These are phyloP conservation scores for Lasiosphaeris hirsuta DNA, from an alignment of 495 filamentous ascomycete species.

Conservation along the genomic window DNA sequence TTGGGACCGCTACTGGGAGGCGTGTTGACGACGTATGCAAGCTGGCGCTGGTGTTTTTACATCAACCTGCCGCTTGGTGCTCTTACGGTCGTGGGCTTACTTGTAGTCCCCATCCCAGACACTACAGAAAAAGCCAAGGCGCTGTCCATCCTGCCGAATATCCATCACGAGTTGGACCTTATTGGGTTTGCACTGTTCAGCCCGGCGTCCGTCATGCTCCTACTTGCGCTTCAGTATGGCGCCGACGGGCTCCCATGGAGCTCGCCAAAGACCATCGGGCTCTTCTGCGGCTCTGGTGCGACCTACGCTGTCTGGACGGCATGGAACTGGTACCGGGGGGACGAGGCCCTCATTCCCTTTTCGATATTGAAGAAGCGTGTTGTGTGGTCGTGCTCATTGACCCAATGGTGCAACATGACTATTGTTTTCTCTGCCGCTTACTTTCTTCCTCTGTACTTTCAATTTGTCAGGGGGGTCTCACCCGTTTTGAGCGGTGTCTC, in stretches of 20 bases:
- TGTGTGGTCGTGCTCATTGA: constrained; percentile 49
- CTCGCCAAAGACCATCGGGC: constrained; percentile 57
- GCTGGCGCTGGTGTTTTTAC: constrained; percentile 67
- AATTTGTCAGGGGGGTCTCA: constrained; percentile 53
- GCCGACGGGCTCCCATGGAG: constrained; percentile 63
- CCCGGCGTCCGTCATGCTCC: constrained; percentile 62
- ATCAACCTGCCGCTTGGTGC: constrained; percentile 69
- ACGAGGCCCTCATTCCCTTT: constrained; percentile 66
- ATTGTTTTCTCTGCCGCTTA: constrained; percentile 59
- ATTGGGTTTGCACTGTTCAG: constrained; percentile 61
- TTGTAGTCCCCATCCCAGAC: constrained; percentile 48
- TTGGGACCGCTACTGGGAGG: constrained; percentile 62
- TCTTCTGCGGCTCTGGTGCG: constrained; percentile 60
- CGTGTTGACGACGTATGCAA: constrained; percentile 42
- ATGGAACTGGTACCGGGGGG: constrained; percentile 57
- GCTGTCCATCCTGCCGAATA: constrained; percentile 25
- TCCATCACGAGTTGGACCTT: constrained; percentile 62
- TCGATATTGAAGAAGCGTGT: constrained; percentile 62
- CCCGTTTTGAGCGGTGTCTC: constrained; percentile 53
- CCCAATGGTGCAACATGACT: constrained; percentile 51
- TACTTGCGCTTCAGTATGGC: constrained; percentile 79
- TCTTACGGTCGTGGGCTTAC: constrained; percentile 54
- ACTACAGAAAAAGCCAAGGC: constrained; percentile 37
- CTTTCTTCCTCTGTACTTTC: constrained; percentile 68
- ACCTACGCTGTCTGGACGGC: constrained; percentile 56